Base-by-base conservation (phyloP, 2,329 filamentous ascomycete species). In the Arthroderma uncinatum region DNA sequence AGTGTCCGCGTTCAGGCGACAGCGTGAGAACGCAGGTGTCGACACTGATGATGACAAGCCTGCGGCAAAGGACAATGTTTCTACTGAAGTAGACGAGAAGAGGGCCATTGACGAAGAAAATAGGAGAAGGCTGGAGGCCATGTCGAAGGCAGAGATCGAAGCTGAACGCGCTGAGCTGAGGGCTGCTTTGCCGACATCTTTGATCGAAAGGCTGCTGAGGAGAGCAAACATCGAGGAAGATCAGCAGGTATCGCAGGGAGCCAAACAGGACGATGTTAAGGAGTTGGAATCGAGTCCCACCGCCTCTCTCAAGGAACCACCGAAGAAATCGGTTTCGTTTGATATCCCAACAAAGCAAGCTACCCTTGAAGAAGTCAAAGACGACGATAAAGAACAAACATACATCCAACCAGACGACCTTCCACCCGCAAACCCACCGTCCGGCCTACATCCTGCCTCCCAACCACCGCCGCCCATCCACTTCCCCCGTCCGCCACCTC, bases 101-200 rank as follows among this genome's bases (percentile, higher is more conserved):
- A 74, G 75, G 61, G 77, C 79, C 4, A 97, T 98, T 68, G 87
- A 92, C 65, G 79, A 83, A 63, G 90, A 97, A 69, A 98, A 97
- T 66, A 81, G 74, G 47, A 79, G 83, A 58, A 81, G 81, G 59
- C 71, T 98, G 50, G 84, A 83, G 12, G 76, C 78, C 25, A 96
- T 98, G 93, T 87, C 86, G 1, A 74, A 82, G 0, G 80, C 82
- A 37, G 89, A 96, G 71, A 95, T 97, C 58, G 83, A 87, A 60
- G 78, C 85, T 63, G 90, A 93, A 59, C 82, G 86, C 44, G 78
- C 82, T 59, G 92, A 97, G 63, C 75, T 98, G n/a, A 78, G 95
- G 68, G 79, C 78, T n/a, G 82, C 81, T 6, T 72, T 97, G 56
- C 86, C 89, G 61, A 85, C 90, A 1, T 80, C 80, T 0, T 74